A percentile compares a stretch with the other conserved stretches of the same genome.
Evolutionary conservation across 768 basidiomycete species (phyloP).

Genomic region (Hydnum rufescens): DNA sequence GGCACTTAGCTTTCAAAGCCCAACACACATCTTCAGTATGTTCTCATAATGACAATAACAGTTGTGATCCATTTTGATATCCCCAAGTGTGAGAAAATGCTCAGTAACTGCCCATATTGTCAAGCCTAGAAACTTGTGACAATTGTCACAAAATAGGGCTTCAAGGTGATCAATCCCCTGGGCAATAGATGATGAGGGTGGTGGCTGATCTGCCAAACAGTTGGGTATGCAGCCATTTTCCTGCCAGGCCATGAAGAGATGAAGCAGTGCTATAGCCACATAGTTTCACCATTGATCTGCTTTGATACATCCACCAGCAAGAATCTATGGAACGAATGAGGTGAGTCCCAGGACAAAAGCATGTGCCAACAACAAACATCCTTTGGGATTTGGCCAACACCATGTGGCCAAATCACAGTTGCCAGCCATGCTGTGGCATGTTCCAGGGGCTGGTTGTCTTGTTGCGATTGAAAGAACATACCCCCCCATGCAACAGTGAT

Average conservation of each 20-base stretch:
- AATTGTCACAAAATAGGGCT: not conserved
- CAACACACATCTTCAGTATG: not conserved
- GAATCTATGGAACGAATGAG: no score
- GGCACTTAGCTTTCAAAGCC: not conserved
- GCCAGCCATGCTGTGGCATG: no score
- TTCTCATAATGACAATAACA: not conserved
- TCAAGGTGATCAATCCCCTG: not conserved
- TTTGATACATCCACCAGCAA: not conserved
- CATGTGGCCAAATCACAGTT: no score
- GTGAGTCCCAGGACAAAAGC: no score
- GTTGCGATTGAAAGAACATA: no score
- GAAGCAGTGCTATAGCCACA: not conserved
- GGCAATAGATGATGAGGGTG: not conserved
- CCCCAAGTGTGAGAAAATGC: not conserved
- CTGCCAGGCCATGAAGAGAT: not conserved
- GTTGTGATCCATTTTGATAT: not conserved
- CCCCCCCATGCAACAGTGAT: no score
- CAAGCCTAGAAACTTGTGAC: not conserved
- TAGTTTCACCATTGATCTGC: not conserved
- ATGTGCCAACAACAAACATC: no score
- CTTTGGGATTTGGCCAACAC: no score
- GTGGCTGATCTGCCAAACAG: not conserved
- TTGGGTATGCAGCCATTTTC: not conserved
- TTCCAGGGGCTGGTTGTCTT: no score
- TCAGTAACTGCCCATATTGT: not conserved